Percentiles rank a stretch among this genome's conserved stretches.
Evolutionary conservation across 345 rosid species (phyloP).

Genomic region (Theobroma cacao): DNA sequence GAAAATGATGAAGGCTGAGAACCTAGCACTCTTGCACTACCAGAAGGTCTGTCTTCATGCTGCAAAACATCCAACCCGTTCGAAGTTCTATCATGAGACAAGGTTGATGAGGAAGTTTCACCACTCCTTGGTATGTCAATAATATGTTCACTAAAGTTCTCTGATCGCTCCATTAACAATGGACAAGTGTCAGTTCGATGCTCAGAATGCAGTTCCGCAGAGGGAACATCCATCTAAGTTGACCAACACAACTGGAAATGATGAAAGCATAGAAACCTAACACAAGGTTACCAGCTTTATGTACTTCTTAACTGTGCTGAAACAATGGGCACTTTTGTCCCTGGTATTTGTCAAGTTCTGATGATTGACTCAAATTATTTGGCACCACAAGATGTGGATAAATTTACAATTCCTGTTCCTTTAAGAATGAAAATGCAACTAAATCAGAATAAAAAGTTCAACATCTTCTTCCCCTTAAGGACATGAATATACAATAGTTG

Average conservation of each 20-base stretch:
- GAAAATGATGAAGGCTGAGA: slow-evolving; percentile 48
- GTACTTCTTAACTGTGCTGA: background rate
- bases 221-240: slow-evolving; percentile 81
- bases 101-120: slow-evolving; percentile 45
- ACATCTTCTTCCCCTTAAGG: background rate
- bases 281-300: slow-evolving; percentile 4
- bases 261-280: slow-evolving; percentile 46
- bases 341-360: background rate
- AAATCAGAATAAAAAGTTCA: slow-evolving; percentile 10
- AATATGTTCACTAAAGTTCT: slow-evolving; percentile 51
- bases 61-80: slow-evolving; percentile 49
- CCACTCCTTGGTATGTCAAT: slow-evolving; percentile 50
- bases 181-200: slow-evolving; percentile 43
- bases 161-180: slow-evolving; percentile 73
- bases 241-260: slow-evolving; percentile 26
- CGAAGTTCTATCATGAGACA: slow-evolving; percentile 53
- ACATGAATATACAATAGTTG: background rate
- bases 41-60: slow-evolving; percentile 49
- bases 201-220: slow-evolving; percentile 44
- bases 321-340: slow-evolving; percentile 9
- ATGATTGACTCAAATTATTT: slow-evolving; percentile 8
- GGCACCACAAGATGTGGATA: slow-evolving; percentile 21
- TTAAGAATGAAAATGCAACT: slow-evolving; percentile 15
- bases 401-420: slow-evolving; percentile 20
- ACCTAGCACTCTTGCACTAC: slow-evolving; percentile 29